These are phyloP conservation scores for Thelephora terrestris DNA, from an alignment of 1,284 basidiomycete species.

Conservation along the genomic window DNA sequence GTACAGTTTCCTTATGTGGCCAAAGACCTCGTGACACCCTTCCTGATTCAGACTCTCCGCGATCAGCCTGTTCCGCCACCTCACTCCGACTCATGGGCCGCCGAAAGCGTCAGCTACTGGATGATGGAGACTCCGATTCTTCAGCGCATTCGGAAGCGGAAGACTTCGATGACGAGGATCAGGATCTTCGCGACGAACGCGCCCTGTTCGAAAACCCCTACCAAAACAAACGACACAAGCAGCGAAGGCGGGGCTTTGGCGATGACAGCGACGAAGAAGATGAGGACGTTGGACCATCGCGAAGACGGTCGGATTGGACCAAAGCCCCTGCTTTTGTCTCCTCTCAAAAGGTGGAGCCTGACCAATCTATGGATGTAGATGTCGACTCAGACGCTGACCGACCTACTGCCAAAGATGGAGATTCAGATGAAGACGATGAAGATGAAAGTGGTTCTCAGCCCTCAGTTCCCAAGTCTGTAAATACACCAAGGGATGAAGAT, in stretches of 20 bases:
- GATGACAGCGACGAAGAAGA: conserved; percentile 60
- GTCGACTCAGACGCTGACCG: conserved; percentile 30
- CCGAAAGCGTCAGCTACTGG: conserved; percentile 69
- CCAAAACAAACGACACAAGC: conserved; percentile 42
- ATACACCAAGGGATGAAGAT: conserved; percentile 15
- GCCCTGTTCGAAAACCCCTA: conserved; percentile 76
- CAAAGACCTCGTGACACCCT: too few species aligned
- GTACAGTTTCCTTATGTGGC: too few species aligned
- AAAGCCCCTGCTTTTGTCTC: conserved; percentile 76
- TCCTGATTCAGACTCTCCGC: not conserved
- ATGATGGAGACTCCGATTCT: conserved; percentile 63
- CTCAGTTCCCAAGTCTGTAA: conserved; percentile 15
- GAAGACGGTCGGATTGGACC: conserved; percentile 50
- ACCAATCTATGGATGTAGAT: conserved; percentile 33
- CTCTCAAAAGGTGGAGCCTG: conserved; percentile 36
- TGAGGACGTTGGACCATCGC: conserved; percentile 26
- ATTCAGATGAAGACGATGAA: conserved; percentile 17
- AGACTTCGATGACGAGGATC: conserved; percentile 47
- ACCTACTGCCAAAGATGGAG: conserved; percentile 24
- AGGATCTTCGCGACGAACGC: conserved; percentile 67
- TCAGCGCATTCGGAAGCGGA: conserved; percentile 43
- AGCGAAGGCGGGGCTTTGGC: conserved; percentile 60
- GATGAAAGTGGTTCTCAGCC: conserved; percentile 15
- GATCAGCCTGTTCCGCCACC: not conserved
- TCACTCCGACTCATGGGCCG: conserved; percentile 53